phyloP scores from a whole-genome alignment of 495 filamentous ascomycete species.

The Astrothelium macrocarpum region DNA sequence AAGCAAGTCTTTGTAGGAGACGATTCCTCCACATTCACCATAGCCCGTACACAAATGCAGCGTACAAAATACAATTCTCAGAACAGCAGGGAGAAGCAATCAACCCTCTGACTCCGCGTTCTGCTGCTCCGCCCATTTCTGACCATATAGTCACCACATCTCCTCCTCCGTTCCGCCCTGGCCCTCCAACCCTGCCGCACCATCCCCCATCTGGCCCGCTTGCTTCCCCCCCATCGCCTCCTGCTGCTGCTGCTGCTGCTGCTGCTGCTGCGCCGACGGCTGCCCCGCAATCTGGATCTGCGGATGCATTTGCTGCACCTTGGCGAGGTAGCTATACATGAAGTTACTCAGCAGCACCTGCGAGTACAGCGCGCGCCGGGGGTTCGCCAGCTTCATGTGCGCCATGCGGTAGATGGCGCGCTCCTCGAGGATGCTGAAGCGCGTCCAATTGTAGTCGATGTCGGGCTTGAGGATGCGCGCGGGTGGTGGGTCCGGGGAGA shows the following conservation, averaged over 20 bases:
- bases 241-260: conserved; percentile 52
- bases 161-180: background rate
- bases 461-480: conserved; percentile 65
- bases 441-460: conserved; percentile 88
- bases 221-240: conserved; percentile 33
- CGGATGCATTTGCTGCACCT: conserved; percentile 97
- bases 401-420: conserved; percentile 97
- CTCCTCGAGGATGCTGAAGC: conserved; percentile 93
- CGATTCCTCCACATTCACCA: background rate
- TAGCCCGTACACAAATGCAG: background rate
- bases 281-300: conserved; percentile 66
- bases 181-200: background rate
- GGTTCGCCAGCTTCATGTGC: conserved; percentile 97
- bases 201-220: conserved; percentile 35
- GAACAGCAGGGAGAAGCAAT: background rate
- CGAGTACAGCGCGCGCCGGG: conserved; percentile 80
- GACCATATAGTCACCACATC: conserved; percentile 6
- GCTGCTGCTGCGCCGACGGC: conserved; percentile 50
- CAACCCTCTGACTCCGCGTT: background rate
- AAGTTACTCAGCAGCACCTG: conserved; percentile 98
- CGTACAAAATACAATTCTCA: background rate
- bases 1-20: background rate
- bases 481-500: conserved; percentile 71
- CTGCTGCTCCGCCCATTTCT: conserved; percentile 8
- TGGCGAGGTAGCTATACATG: conserved; percentile 98